Percentiles rank a stretch among this genome's conserved stretches.
These are phyloP conservation scores for Corylus americana DNA, from an alignment of 306 rosid species.

Conservation along the genomic window DNA sequence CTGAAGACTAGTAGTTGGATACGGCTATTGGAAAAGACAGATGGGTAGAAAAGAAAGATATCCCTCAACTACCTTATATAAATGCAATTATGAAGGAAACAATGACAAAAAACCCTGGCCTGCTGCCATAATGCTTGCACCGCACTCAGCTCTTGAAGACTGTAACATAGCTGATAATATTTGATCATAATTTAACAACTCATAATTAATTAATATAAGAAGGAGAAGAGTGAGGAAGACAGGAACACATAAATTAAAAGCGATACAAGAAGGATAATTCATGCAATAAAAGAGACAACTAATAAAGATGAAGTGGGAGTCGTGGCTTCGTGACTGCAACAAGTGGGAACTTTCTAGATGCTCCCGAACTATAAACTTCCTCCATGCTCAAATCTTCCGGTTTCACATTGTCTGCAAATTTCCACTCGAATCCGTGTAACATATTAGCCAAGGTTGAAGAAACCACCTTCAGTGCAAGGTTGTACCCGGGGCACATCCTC, in stretches of 20 bases:
- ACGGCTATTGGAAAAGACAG: conserved; percentile 34
- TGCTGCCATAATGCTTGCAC: conserved; percentile 25
- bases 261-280: neutral
- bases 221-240: no score
- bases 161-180: conserved; percentile 20
- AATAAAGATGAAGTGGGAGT: conserved; percentile 35
- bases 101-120: conserved; percentile 36
- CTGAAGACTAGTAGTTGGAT: conserved; percentile 29
- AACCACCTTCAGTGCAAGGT: conserved; percentile 16
- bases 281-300: neutral
- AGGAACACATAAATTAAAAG: neutral
- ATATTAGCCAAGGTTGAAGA: conserved; percentile 10
- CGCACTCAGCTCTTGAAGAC: conserved; percentile 35
- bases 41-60: conserved; percentile 45
- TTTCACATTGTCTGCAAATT: neutral
- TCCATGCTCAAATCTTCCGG: conserved; percentile 33
- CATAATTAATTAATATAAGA: no score
- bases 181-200: no score
- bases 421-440: conserved; percentile 39
- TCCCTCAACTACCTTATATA: conserved; percentile 32
- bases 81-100: conserved; percentile 43
- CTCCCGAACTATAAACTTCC: conserved; percentile 29
- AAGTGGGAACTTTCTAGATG: conserved; percentile 26
- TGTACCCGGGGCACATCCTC: conserved; percentile 32
- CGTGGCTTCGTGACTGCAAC: conserved; percentile 33